Evolutionary conservation across 2,329 filamentous ascomycete species (phyloP).

Genomic region (Arachnomyces sp.): DNA sequence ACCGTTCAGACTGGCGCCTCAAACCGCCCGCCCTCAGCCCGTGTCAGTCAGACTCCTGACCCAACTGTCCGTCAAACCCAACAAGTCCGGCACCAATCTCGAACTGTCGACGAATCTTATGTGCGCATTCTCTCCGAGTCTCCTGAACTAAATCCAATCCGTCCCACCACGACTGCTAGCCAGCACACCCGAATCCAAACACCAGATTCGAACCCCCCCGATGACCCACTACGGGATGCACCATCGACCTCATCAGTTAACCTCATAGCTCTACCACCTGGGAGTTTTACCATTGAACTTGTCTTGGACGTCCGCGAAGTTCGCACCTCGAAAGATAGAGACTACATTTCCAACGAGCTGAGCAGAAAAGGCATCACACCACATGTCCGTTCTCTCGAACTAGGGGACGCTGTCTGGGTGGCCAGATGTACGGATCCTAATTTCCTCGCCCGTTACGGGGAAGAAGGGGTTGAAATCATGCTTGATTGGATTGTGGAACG

Average conservation of each 20-base stretch:
- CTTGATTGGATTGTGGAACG: conserved; percentile 75
- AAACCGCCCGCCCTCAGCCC: neutral
- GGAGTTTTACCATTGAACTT: conserved; percentile 62
- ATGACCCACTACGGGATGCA: neutral
- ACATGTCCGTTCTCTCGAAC: conserved; percentile 58
- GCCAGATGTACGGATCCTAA: conserved; percentile 58
- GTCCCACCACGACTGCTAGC: neutral
- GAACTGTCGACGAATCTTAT: neutral
- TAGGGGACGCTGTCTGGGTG: conserved; percentile 73
- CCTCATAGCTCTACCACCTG: conserved; percentile 55
- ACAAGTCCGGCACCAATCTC: neutral
- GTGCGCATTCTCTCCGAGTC: too few species aligned
- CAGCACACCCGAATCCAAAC: too few species aligned
- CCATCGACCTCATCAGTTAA: conserved; percentile 31
- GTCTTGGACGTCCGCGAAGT: conserved; percentile 69
- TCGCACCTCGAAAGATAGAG: conserved; percentile 61
- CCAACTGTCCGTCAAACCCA: neutral
- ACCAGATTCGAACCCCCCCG: too few species aligned
- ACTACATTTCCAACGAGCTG: conserved; percentile 68
- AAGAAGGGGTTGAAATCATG: conserved; percentile 56
- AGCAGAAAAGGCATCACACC: conserved; percentile 56
- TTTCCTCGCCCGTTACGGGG: conserved; percentile 48
- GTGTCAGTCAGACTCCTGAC: neutral
- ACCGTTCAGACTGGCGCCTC: neutral
- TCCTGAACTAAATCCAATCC: neutral